These are phyloP conservation scores for Ophiostoma tasmaniense DNA, from an alignment of 2,329 filamentous ascomycete genomes.

Conservation along the genomic window DNA sequence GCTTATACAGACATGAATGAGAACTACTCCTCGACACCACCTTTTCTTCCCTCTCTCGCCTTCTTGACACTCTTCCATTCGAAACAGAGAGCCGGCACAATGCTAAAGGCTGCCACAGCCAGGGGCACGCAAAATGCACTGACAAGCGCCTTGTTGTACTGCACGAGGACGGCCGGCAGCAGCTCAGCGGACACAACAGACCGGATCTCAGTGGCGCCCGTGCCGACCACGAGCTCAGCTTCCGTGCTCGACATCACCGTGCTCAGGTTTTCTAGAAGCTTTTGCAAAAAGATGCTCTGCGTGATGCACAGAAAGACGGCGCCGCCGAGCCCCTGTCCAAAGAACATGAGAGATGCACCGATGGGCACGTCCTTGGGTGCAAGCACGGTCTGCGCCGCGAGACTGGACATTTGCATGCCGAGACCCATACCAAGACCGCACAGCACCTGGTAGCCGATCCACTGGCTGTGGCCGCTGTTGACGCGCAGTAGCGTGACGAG, in stretches of 20 bases:
- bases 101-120: conserved; percentile 40
- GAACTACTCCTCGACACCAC: background rate
- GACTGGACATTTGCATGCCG: conserved; percentile 37
- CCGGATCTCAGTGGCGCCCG: conserved; percentile 11
- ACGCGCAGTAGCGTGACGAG: conserved; percentile 16
- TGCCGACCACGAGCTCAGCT: conserved; percentile 1
- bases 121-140: conserved; percentile 51
- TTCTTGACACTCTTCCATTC: conserved; percentile 45
- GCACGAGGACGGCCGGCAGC: conserved; percentile 23
- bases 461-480: conserved; percentile 26
- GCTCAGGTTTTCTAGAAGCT: conserved; percentile 28
- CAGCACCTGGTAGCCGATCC: conserved; percentile 38
- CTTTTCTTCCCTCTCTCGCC: background rate
- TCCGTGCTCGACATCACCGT: background rate
- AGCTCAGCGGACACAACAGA: conserved; percentile 4
- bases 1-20: background rate
- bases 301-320: conserved; percentile 39
- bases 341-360: conserved; percentile 38
- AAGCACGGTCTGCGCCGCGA: conserved; percentile 40
- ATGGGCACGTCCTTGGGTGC: conserved; percentile 33
- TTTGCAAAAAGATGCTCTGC: conserved; percentile 36
- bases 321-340: conserved; percentile 38
- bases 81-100: conserved; percentile 46
- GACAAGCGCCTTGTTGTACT: conserved; percentile 52
- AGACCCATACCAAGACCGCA: conserved; percentile 37